Evolutionary conservation across 1,284 basidiomycete genomes (phyloP), one percentile per base, ranked within the genome.

Genomic region (Ceratobasidium sp.): DNA sequence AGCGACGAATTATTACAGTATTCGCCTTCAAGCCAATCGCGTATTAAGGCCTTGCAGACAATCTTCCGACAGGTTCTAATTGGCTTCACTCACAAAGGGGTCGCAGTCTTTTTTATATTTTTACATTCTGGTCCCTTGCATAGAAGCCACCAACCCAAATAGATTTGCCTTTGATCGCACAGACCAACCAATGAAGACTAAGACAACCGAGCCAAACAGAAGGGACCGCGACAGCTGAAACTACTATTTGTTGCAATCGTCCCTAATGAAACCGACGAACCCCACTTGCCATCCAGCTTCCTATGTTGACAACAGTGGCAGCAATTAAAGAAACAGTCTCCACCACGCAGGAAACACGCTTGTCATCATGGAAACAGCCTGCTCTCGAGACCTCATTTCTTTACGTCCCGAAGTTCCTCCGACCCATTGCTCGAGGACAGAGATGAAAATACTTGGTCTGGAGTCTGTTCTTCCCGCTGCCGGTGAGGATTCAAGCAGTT

Each of bases 321-420:
- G 43, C 43, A 13, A 55, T 38, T 41, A 67, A 49, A 67, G 43
- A 44, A 55, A 67, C 32, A 67, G 38, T 28, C 50, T 67, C 64
- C 64, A 67, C 64, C 64, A 67, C n/a, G 49, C 32, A 55, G 64
- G 64, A 50, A 67, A 67, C 16, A 50, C 41, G 41, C 13, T 67
- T 16, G 64, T 46, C 21, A 67, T 18, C 35, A 55, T 67, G 64
- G 64, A 28, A 67, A 67, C 21, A 55, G 13, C n/a, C n/a, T n/a
- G n/a, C n/a, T n/a, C n/a, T 26, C 26, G 23, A 23, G 32, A 38
- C 21, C 50, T 52, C n/a, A 16, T 58, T 41, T 30, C 35, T 41
- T n/a, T 38, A 23, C 21, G 23, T 14, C n/a, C 64, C 52, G 64
- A 67, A 14, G n/a, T 67, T 67, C 46, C 64, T 35, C 64, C 64